Percentiles rank a stretch among this genome's conserved stretches.
phyloP scores from a whole-genome alignment of 106 monocot genomes.

The Triglochin maritima region DNA sequence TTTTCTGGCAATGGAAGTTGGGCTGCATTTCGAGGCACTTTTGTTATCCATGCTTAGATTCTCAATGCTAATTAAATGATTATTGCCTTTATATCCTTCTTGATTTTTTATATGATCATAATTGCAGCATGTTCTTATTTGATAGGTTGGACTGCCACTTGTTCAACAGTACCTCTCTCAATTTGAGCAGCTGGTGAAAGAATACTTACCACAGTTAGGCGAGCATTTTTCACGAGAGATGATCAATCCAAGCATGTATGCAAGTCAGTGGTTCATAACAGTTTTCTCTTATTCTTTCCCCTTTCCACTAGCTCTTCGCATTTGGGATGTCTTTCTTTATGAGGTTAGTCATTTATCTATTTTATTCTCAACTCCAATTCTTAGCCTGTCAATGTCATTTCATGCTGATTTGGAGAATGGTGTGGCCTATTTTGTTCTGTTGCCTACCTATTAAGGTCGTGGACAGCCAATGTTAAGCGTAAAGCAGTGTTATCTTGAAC shows the following conservation, averaged over 20 bases:
- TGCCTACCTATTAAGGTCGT: no score
- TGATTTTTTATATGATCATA: background rate
- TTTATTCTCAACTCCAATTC: background rate
- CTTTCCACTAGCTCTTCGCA: conserved; percentile 86
- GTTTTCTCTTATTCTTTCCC: conserved; percentile 97
- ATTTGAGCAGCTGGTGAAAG: conserved; percentile 89
- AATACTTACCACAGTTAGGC: conserved; percentile 73
- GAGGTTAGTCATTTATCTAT: conserved; percentile 49
- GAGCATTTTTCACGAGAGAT: conserved; percentile 87
- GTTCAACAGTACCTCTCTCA: conserved; percentile 89
- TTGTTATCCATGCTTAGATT: no score
- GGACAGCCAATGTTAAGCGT: no score
- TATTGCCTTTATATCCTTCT: background rate
- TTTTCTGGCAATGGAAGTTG: no score
- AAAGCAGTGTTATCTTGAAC: no score
- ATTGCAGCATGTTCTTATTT: no score
- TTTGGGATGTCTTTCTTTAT: conserved; percentile 98
- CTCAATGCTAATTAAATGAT: background rate
- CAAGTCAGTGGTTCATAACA: conserved; percentile 98
- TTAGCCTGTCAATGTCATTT: no score
- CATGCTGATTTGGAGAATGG: no score
- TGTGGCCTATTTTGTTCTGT: no score
- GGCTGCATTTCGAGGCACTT: no score
- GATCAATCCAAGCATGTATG: conserved; percentile 99
- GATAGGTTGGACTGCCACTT: conserved; percentile 81